Evolutionary conservation across 2,329 filamentous ascomycete species (phyloP), one percentile per base, ranked within the genome.

Genomic region (Ophiostoma piceae): DNA sequence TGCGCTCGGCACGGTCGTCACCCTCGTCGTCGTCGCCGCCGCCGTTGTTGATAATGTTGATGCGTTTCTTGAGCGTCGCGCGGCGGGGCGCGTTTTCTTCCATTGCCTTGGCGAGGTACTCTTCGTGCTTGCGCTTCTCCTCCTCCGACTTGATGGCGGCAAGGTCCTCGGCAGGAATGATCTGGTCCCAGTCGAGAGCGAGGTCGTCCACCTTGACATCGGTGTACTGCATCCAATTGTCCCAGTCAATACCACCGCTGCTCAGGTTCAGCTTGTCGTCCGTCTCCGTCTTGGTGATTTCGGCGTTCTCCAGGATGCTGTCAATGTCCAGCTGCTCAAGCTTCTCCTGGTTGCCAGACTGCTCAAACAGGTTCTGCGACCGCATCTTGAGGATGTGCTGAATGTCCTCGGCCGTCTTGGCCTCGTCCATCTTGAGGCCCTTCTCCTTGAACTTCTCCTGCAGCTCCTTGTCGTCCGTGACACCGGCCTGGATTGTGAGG

Each of bases 311-410:
- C 19, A 99, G 87, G 54, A 99, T 95, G 9, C 94, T 92, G 77
- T 99, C 96, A 74, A 99, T 98, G 78, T 99, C 95, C 32, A 99
- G 88, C 79, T 97, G 93, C 80, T 99, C 95, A 5, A 99, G 85
- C 77, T 96, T 95, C 80, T 94, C 91, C 79, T 99, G 95, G 77
- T 99, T 99, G 71, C 92, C 92, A 12, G 92, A 95, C 78, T 97
- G 94, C 79, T 98, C 94, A 75, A 99, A 99, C 90, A 99, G 96
- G 80, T 95, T 97, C 77, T 97, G 95, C n/a, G 95, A 96, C 74
- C 95, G 91, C 80, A 94, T 93, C 82, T 98, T 98, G 76, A 99
- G 86, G 71, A 99, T 96, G 79, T 92, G 91, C 73, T 95, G 96
- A 74, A 98, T 98, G 76, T 97, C 95, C 74, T 97, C 94, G 0